These are phyloP conservation scores for Solanum virginianum DNA, from an alignment of 257 asterid species.

Conservation along the genomic window DNA sequence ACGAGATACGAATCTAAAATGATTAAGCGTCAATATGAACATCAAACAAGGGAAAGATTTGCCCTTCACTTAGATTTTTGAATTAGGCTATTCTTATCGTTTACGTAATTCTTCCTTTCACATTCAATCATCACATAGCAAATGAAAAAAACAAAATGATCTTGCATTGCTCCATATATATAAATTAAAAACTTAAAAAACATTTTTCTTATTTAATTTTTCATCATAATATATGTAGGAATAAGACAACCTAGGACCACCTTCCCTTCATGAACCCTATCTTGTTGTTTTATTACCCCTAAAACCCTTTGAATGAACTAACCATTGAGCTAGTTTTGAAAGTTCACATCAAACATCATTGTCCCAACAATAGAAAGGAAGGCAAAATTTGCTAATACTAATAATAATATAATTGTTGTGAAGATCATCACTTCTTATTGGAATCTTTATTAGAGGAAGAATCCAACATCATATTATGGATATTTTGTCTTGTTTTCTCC, in stretches of 20 bases:
- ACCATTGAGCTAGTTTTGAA: neutral
- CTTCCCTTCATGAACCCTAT: neutral
- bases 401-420: neutral
- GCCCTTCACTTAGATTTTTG: neutral
- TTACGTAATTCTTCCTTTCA: neutral
- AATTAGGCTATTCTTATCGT: neutral
- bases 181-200: neutral
- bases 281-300: neutral
- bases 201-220: slow-evolving; percentile 2
- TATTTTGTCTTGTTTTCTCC: neutral
- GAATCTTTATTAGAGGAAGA: neutral
- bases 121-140: neutral
- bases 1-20: too few species aligned
- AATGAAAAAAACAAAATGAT: neutral
- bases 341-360: neutral
- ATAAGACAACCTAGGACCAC: slow-evolving; percentile 1
- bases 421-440: neutral
- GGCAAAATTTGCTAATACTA: neutral
- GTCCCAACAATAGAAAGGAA: neutral
- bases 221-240: neutral
- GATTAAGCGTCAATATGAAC: rapidly evolving
- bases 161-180: neutral
- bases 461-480: neutral
- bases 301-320: neutral
- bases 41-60: too few species aligned